Base-by-base conservation (phyloP, 768 basidiomycete genomes). In the Psilocybe cyanescens region DNA sequence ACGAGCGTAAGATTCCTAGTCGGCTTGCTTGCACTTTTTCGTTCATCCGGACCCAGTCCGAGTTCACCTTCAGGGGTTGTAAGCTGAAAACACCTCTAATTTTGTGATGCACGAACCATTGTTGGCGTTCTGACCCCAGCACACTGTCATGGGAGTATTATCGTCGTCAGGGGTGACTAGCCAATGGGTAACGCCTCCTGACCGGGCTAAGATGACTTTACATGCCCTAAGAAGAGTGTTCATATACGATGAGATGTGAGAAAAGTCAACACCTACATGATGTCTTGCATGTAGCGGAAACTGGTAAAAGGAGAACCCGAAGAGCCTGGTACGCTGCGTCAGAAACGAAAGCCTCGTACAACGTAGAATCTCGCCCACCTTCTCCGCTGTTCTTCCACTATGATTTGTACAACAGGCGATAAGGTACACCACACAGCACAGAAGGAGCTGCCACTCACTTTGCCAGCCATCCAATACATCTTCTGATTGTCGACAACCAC, bases 331-430 rank as follows among this genome's bases (percentile, higher is more conserved):
- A 45, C 45, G 39, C 50, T n/a, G 41, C 12, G 41, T 57, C 24
- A 57, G 55, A 30, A 17, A 41, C 31, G 29, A 14, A 44, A 4
- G 16, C 44, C 1, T 31, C 33, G 33, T 28, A 16, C 16, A 50
- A 19, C 12, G n/a, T 11, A n/a, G 24, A n/a, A 54, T 31, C 29
- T 28, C 16, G 67, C 76, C 55, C 67, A 86, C 95, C 96, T 74
- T 97, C 96, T 9, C 96, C 96, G 5, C 94, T 95, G 65, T 89
- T 92, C 75, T 98, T 98, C 92, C 93, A 99, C 86, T 95, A 44
- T 5, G 14, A 8, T 12, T 44, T 16, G 14, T 5, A n/a, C 4
- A 44, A 14, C 14, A 4, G 41, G 8, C 33, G 14, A 44, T 44
- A 44, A 39, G 37, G 8, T 8, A 8, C 41, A 11, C 41, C 41